phyloP scores from a whole-genome alignment of 495 filamentous ascomycete species.

The Neurospora sp. region DNA sequence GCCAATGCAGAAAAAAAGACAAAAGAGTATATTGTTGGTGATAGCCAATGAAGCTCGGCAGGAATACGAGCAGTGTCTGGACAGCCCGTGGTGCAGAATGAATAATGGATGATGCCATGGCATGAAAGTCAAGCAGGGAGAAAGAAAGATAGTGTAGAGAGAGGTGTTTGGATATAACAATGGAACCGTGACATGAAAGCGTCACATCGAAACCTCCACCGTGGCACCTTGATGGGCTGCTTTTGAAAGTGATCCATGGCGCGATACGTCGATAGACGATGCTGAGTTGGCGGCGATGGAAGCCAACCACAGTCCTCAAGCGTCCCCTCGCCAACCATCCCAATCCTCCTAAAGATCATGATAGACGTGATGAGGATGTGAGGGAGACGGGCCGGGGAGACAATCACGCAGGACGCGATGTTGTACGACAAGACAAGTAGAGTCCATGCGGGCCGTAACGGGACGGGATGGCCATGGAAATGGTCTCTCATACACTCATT shows the following conservation, averaged over 20 bases:
- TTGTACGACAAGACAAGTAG: not conserved
- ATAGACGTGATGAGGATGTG: not conserved
- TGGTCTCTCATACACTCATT: not conserved
- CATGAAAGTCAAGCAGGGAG: not conserved
- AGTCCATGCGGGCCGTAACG: not conserved
- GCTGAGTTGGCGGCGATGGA: not conserved
- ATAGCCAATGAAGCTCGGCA: not conserved
- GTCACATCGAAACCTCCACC: not conserved
- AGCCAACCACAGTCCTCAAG: not conserved
- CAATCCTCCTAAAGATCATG: not conserved
- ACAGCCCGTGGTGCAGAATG: not conserved
- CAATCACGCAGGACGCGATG: not conserved
- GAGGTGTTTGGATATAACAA: not conserved
- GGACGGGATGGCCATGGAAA: not conserved
- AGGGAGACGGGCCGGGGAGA: not conserved
- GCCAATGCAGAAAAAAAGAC: not conserved
- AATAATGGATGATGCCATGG: not conserved
- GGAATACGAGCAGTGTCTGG: not conserved
- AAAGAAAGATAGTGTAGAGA: not conserved
- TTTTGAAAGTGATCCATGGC: not conserved
- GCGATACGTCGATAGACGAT: not conserved
- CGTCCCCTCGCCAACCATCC: not conserved
- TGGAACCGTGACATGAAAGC: not conserved
- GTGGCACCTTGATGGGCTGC: not conserved
- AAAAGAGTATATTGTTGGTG: not conserved